Evolutionary conservation across 1,284 basidiomycete genomes (phyloP).

Genomic region (Cryptococcus sp.): DNA sequence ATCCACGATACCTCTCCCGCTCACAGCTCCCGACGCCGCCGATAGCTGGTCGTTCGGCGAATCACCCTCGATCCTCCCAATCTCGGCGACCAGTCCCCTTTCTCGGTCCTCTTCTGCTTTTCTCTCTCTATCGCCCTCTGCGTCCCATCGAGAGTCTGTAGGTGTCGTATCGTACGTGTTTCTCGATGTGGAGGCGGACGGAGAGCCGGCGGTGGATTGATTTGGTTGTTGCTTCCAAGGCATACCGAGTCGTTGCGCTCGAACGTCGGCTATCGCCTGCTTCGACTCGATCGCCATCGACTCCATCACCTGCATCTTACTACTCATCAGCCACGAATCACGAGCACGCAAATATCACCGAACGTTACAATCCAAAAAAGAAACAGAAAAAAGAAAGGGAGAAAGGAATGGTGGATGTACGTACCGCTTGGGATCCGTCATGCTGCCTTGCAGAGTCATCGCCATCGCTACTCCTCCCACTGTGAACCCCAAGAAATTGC

Average conservation of each 20-base stretch:
- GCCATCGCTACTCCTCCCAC: constrained; percentile 28
- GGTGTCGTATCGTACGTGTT: not conserved
- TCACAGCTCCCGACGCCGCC: not conserved
- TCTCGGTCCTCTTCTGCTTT: constrained; percentile 11
- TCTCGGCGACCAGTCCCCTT: not conserved
- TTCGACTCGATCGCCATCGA: constrained; percentile 27
- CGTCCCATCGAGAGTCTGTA: not conserved
- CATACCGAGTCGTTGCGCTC: not conserved
- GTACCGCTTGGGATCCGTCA: constrained; percentile 32
- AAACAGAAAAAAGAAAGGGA: too few relatives aligned
- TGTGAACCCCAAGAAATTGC: constrained; percentile 32
- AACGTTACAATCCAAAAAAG: too few relatives aligned
- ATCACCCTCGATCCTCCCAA: not conserved
- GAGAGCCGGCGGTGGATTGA: too few relatives aligned
- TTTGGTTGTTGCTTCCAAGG: not conserved
- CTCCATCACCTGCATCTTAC: constrained; percentile 36
- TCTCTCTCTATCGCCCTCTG: constrained; percentile 2
- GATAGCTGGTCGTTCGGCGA: not conserved
- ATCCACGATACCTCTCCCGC: not conserved
- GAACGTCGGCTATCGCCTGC: not conserved
- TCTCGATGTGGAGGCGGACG: too few relatives aligned
- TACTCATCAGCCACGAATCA: constrained; percentile 5
- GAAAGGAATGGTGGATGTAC: too few relatives aligned
- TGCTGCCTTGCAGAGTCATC: constrained; percentile 27
- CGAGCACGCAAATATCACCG: too few relatives aligned